Conservation (phyloP, 495 filamentous ascomycete species). For the Hypoxylon cercidicola region DNA sequence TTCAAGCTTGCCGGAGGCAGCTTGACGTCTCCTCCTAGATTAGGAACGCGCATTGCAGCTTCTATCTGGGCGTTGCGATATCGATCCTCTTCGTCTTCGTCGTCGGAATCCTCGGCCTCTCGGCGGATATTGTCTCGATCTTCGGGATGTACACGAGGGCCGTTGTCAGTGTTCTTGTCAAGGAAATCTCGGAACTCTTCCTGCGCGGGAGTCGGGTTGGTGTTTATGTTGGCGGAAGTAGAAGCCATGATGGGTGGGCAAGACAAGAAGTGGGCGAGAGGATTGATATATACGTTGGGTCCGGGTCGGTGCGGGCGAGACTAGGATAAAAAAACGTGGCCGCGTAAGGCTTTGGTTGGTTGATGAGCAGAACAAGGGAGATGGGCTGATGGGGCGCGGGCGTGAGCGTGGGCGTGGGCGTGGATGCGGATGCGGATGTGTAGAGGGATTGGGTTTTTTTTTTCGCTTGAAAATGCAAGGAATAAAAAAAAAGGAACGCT, state of each 20-base stretch:
- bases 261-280: slow-evolving; percentile 32
- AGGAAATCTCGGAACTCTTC: slow-evolving; percentile 86
- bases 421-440: background rate
- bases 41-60: slow-evolving; percentile 67
- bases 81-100: slow-evolving; percentile 65
- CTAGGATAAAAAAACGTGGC: slow-evolving; percentile 35
- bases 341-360: slow-evolving; percentile 37
- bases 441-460: slow-evolving; percentile 7
- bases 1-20: slow-evolving; percentile 72
- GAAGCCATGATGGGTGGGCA: slow-evolving; percentile 62
- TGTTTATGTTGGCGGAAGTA: slow-evolving; percentile 38
- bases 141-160: slow-evolving; percentile 61
- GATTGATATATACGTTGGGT: slow-evolving; percentile 38
- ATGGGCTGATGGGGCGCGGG: no score
- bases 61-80: slow-evolving; percentile 68
- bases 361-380: slow-evolving; percentile 25
- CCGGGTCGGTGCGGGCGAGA: slow-evolving; percentile 16
- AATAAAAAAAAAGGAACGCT: slow-evolving; percentile 47
- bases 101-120: slow-evolving; percentile 56
- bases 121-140: slow-evolving; percentile 62
- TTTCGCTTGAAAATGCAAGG: slow-evolving; percentile 26
- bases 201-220: slow-evolving; percentile 70
- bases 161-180: slow-evolving; percentile 61
- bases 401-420: no score
- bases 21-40: slow-evolving; percentile 67